Base-by-base conservation (phyloP, 2,329 filamentous ascomycete species). In the Parasarocladium wereldwijsianum region DNA sequence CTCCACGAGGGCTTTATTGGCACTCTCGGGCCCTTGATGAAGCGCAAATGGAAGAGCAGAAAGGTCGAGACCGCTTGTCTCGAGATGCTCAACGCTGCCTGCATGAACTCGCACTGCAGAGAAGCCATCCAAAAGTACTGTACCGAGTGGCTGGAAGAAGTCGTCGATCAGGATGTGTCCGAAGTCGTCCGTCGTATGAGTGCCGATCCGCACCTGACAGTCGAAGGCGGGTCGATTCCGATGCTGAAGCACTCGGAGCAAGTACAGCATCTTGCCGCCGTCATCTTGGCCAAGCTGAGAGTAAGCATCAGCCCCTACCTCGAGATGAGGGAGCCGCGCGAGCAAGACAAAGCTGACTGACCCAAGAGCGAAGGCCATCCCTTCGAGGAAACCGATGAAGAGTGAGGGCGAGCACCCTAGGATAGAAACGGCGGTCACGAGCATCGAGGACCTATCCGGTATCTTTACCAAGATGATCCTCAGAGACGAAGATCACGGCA, bases 71-170 rank as follows among this genome's bases (percentile, higher is more conserved):
- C 81, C 34, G 81, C 85, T 3, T 79, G 84, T 27, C 55, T 98
- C 40, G 82, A 94, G 45, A 73, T 98, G 57, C 65, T 98, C 34
- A 93, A 86, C 52, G 84, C 83, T 9, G 86, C 87, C 6, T 94
- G 85, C 52, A 81, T 93, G 53, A 81, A 92, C 47, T 66, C 73
- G 26, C 60, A 70, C 6, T 96, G 86, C 45, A 73, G 90, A 14
- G 80, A 86, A 40, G 79, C 80, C 7, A 80, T 96, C 36, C 70
- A 74, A 40, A 85, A 85, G 50, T 76, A 93, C 46, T 93, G 87
- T 51, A 63, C 70, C 18, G 74, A 82, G 33, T 96, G 87, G 84
- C 63, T 98, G 20, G 79, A 86, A 46, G 78, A 87, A 42, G 70
- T 92, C 31, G 70, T 92, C 32, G 76, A 76, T 39, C 76, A 82